Percentiles rank a stretch among this genome's conserved stretches.
phyloP scores from a whole-genome alignment of 768 basidiomycete genomes.

The Termitomyces sp. region DNA sequence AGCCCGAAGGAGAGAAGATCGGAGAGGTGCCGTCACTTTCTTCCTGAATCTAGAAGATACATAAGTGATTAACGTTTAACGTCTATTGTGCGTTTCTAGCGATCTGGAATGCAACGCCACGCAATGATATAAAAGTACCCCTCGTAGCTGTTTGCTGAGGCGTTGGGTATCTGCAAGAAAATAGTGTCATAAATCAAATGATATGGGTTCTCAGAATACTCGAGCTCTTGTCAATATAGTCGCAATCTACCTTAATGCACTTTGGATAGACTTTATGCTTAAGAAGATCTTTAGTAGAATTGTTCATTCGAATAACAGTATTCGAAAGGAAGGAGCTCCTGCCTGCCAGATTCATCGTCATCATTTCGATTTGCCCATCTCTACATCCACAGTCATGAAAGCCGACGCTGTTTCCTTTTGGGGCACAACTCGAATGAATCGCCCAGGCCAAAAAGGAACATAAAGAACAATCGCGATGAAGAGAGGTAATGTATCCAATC shows the following conservation, averaged over 20 bases:
- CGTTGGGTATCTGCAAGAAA: too few species aligned
- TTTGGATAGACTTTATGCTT: too few species aligned
- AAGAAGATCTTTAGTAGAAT: background rate
- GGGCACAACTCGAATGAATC: constrained; percentile 31
- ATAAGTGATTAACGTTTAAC: too few species aligned
- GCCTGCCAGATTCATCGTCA: background rate
- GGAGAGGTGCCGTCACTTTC: too few species aligned
- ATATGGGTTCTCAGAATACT: background rate
- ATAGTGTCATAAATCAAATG: background rate
- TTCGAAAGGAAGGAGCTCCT: background rate
- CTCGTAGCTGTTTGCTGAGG: too few species aligned
- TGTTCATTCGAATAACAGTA: too few species aligned
- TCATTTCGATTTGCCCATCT: background rate
- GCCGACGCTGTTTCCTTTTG: background rate
- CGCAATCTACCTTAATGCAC: background rate
- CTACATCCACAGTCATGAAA: background rate
- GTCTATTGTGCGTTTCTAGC: too few species aligned
- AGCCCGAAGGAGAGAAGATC: too few species aligned
- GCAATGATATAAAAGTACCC: too few species aligned
- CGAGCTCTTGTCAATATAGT: background rate
- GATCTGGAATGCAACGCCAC: too few species aligned
- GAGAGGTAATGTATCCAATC: constrained; percentile 58
- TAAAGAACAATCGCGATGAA: constrained; percentile 54
- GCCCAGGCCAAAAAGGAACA: constrained; percentile 62
- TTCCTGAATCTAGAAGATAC: too few species aligned